Conservation (phyloP, 164 flowering plant genomes). For the Tinospora cordifolia region DNA sequence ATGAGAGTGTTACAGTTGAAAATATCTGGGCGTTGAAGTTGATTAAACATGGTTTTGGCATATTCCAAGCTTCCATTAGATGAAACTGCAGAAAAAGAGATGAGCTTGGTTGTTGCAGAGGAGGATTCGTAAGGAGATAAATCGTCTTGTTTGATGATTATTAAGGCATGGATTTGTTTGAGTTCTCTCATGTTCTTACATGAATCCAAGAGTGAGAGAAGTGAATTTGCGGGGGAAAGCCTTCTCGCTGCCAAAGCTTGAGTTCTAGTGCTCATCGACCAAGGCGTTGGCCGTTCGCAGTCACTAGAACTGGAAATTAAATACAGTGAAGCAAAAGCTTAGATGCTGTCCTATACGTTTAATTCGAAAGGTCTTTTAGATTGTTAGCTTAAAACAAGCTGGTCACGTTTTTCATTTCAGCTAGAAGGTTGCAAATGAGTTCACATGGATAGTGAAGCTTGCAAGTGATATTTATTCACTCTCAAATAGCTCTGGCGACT, state of each 20-base stretch:
- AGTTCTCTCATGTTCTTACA: slow-evolving; percentile 8
- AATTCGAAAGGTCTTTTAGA: no score
- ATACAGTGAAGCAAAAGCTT: no score
- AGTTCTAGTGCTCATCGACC: background rate
- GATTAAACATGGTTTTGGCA: slow-evolving; percentile 2
- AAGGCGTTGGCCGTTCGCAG: no score
- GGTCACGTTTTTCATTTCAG: no score
- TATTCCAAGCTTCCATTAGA: slow-evolving; percentile 8
- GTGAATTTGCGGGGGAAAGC: background rate
- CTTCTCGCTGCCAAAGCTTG: background rate
- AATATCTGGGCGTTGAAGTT: background rate
- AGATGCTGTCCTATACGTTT: no score
- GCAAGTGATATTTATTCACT: no score
- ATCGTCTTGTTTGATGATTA: slow-evolving; percentile 1
- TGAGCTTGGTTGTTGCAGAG: slow-evolving; percentile 6
- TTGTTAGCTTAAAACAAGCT: no score
- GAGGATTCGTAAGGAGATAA: slow-evolving; percentile 7
- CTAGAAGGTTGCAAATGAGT: no score
- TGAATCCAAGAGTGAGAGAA: slow-evolving; percentile 5
- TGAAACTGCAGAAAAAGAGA: slow-evolving; percentile 5
- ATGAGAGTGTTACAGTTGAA: slow-evolving; percentile 5
- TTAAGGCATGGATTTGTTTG: slow-evolving; percentile 6
- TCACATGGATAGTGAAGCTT: no score
- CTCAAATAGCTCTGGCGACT: no score
- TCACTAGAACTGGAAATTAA: no score